Conservation (phyloP, 306 rosid species). For the Glycine soja region DNA sequence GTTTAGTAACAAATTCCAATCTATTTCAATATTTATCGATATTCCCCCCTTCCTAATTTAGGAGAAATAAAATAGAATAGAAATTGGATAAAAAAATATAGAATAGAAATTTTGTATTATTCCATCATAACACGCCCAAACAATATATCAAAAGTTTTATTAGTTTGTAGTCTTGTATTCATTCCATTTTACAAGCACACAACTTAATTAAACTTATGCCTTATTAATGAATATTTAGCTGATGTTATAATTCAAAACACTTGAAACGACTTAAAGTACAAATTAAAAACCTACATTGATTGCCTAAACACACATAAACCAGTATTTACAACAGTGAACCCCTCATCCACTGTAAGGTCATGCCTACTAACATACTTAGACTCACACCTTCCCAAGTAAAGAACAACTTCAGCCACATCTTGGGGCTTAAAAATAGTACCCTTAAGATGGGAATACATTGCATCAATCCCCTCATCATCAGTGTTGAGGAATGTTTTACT, state of each 20-base stretch:
- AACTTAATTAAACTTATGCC: not conserved
- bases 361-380: conserved; percentile 57
- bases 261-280: not conserved
- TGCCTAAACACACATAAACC: not conserved
- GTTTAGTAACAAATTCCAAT: no score
- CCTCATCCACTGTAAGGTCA: conserved; percentile 58
- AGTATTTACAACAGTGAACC: conserved; percentile 16
- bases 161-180: no score
- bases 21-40: no score
- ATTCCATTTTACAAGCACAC: no score
- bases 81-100: no score
- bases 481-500: not conserved
- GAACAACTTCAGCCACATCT: conserved; percentile 62
- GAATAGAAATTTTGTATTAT: no score
- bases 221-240: not conserved
- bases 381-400: conserved; percentile 57
- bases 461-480: conserved; percentile 34
- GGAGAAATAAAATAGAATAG: no score
- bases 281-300: not conserved
- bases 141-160: no score
- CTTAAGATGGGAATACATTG: conserved; percentile 44
- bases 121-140: no score
- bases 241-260: not conserved
- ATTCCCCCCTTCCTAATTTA: no score
- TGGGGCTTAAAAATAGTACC: conserved; percentile 30